Percentiles rank a stretch among this genome's conserved stretches.
These are phyloP conservation scores for Diospyros kaki DNA, from an alignment of 148 eudicot species.

Conservation along the genomic window DNA sequence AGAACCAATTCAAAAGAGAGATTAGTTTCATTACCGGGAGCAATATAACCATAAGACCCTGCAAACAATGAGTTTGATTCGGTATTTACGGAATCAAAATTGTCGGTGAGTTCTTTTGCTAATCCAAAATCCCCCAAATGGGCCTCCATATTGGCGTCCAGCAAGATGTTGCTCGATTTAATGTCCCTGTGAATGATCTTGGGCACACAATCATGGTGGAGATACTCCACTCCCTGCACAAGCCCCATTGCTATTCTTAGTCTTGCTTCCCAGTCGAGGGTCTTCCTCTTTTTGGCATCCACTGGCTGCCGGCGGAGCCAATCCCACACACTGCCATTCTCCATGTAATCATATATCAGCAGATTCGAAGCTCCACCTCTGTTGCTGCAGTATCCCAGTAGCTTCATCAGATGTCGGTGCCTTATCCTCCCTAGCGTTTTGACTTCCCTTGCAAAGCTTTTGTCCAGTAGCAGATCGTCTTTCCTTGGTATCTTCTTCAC, in stretches of 20 bases:
- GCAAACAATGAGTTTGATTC: constrained; percentile 90
- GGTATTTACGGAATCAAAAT: constrained; percentile 53
- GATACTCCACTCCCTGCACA: constrained; percentile 93
- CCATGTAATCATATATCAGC: constrained; percentile 89
- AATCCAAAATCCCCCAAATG: constrained; percentile 97
- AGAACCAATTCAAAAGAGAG: not conserved
- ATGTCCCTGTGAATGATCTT: constrained; percentile 94
- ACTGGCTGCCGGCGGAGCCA: constrained; percentile 54
- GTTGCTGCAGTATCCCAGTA: constrained; percentile 76
- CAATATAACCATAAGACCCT: constrained; percentile 94
- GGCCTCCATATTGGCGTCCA: constrained; percentile 87
- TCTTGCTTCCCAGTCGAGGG: constrained; percentile 74
- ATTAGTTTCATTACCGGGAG: constrained; percentile 67
- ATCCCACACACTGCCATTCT: constrained; percentile 95
- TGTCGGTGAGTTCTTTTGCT: constrained; percentile 60
- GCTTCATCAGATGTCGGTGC: constrained; percentile 89
- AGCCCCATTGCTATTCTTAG: constrained; percentile 81
- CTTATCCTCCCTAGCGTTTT: constrained; percentile 85
- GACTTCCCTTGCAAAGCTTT: constrained; percentile 84
- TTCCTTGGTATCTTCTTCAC: constrained; percentile 69
- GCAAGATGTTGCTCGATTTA: constrained; percentile 75
- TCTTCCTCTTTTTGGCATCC: constrained; percentile 38
- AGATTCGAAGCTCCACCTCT: constrained; percentile 56
- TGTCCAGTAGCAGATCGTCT: constrained; percentile 65
- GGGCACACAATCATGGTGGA: constrained; percentile 91